Evolutionary conservation across 2,329 filamentous ascomycete species (phyloP).

Genomic region (Fusarium redolens): DNA sequence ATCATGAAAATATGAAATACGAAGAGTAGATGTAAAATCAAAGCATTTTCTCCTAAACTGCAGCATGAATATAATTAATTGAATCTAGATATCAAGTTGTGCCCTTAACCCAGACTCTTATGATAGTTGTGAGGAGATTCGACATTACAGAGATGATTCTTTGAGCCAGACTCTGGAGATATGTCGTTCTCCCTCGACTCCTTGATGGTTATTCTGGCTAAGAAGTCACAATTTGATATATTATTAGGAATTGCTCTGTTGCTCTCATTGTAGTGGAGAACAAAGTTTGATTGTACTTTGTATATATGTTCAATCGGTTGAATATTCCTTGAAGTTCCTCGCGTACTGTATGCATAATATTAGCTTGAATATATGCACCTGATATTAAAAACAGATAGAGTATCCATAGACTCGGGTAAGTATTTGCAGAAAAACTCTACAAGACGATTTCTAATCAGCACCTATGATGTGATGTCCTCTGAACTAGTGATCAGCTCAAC

Average conservation of each 20-base stretch:
- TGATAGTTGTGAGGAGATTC: background rate
- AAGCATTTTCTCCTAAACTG: too few relatives aligned
- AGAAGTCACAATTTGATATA: accelerated
- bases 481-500: background rate
- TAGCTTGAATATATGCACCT: background rate
- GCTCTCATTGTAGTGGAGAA: background rate
- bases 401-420: accelerated
- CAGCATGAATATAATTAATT: too few relatives aligned
- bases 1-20: too few relatives aligned
- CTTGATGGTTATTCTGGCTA: accelerated
- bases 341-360: background rate
- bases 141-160: background rate
- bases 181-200: background rate
- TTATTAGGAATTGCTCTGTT: accelerated
- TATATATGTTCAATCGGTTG: too few relatives aligned
- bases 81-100: too few relatives aligned
- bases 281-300: background rate
- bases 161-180: background rate
- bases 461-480: background rate
- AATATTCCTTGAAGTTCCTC: background rate
- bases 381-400: accelerated
- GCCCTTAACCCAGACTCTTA: background rate
- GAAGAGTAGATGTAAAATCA: background rate
- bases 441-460: background rate
- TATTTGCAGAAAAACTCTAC: accelerated